Conservation (phyloP, 2,329 filamentous ascomycete genomes). For the Rutstroemia sp. region DNA sequence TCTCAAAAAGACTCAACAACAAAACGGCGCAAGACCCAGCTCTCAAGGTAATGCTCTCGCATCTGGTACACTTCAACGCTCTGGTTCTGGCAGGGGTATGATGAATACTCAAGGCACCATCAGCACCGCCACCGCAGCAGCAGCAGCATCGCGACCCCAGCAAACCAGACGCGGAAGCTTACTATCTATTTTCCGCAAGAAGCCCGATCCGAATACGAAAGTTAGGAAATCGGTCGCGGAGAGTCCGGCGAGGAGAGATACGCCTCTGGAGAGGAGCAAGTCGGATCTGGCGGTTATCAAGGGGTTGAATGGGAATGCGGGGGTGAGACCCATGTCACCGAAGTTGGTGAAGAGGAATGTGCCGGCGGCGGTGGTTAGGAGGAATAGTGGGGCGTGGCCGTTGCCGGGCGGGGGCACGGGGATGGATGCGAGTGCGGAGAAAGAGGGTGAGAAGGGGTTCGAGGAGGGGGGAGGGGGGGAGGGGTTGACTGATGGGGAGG, state of each 20-base stretch:
- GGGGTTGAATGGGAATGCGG: background rate
- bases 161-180: conserved; percentile 42
- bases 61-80: conserved; percentile 32
- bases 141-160: conserved; percentile 3
- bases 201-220: conserved; percentile 42
- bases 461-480: conserved; percentile 17
- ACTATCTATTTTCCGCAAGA: conserved; percentile 58
- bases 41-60: conserved; percentile 16
- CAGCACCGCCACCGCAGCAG: conserved; percentile 5
- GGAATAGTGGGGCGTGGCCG: conserved; percentile 41
- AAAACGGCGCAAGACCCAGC: conserved; percentile 11
- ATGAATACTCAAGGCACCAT: conserved; percentile 16
- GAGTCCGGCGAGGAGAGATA: conserved; percentile 55
- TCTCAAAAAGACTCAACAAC: background rate
- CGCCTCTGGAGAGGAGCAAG: conserved; percentile 51
- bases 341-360: conserved; percentile 40
- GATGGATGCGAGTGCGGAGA: background rate
- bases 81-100: conserved; percentile 29
- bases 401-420: conserved; percentile 30
- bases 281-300: conserved; percentile 36
- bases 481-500: conserved; percentile 1
- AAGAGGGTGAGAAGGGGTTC: conserved; percentile 17
- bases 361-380: conserved; percentile 28
- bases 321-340: conserved; percentile 21
- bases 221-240: conserved; percentile 49